Conservation (phyloP, 208 protist species). For the Acanthamoeba quina region DNA sequence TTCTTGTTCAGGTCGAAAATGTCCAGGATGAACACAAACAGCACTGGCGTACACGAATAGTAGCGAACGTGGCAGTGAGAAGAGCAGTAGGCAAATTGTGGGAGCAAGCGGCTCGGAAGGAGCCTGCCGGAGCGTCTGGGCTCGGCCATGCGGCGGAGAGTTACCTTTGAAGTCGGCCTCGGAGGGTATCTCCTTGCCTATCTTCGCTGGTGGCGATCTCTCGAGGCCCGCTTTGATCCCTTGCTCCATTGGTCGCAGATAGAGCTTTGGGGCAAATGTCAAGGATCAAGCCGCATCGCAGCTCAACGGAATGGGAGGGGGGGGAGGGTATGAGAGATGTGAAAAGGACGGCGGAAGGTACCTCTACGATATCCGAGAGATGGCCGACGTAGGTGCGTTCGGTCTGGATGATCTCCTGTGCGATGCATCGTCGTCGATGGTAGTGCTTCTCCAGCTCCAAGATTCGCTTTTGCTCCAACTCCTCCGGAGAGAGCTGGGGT, state of each 20-base stretch:
- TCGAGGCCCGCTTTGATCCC: background rate
- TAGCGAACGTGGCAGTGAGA: background rate
- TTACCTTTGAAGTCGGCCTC: conserved; percentile 6
- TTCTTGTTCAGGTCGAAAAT: background rate
- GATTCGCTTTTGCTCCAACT: background rate
- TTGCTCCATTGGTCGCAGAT: conserved; percentile 5
- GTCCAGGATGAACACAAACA: background rate
- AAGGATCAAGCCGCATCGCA: too few species aligned
- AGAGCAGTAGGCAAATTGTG: too few species aligned
- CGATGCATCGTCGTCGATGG: background rate
- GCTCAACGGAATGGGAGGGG: background rate
- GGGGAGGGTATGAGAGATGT: background rate
- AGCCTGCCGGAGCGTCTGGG: too few species aligned
- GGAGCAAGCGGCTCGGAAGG: too few species aligned
- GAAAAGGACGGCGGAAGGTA: background rate
- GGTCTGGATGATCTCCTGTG: background rate
- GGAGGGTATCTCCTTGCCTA: background rate
- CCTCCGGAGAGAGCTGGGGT: background rate
- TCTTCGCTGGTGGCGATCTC: background rate
- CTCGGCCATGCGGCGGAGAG: background rate
- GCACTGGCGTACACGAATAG: background rate
- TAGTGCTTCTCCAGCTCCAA: background rate
- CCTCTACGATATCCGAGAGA: conserved; percentile 7
- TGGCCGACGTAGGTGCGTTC: conserved; percentile 2
- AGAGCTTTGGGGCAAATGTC: background rate